Conservation (phyloP, 352 stramenopile genomes). For the Blastocystis sp. region DNA sequence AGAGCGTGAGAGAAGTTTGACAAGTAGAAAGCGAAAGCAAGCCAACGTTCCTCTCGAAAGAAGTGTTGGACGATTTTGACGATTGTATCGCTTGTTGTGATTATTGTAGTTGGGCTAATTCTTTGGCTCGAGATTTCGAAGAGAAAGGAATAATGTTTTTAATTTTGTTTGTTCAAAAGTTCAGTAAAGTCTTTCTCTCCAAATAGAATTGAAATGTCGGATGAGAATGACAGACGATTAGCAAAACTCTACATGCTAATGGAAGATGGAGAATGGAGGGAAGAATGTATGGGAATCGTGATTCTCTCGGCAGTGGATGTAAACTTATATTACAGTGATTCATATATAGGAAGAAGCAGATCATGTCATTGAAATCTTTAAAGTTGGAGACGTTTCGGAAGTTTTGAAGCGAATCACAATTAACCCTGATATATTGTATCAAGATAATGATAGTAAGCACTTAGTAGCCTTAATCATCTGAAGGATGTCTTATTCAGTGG, state of each 20-base stretch:
- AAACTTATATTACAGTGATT: not conserved
- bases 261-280: conserved; percentile 45
- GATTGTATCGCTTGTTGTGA: conserved; percentile 29
- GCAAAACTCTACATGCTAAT: conserved; percentile 28
- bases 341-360: not conserved
- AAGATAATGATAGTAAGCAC: conserved; percentile 12
- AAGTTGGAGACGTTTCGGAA: not conserved
- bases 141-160: not conserved
- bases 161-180: not conserved
- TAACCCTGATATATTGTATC: not conserved
- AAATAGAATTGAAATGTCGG: not conserved
- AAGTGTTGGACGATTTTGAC: conserved; percentile 52
- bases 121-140: conserved; percentile 6
- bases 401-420: conserved; percentile 6
- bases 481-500: conserved; percentile 58
- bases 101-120: conserved; percentile 3
- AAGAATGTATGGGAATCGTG: conserved; percentile 19
- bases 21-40: conserved; percentile 14
- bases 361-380: not conserved
- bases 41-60: not conserved
- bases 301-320: not conserved
- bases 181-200: not conserved
- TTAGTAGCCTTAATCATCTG: not conserved
- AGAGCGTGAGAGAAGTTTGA: not conserved
- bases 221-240: conserved; percentile 32